Conservation (phyloP, 2,329 filamentous ascomycete genomes). For the Fusarium sp. region DNA sequence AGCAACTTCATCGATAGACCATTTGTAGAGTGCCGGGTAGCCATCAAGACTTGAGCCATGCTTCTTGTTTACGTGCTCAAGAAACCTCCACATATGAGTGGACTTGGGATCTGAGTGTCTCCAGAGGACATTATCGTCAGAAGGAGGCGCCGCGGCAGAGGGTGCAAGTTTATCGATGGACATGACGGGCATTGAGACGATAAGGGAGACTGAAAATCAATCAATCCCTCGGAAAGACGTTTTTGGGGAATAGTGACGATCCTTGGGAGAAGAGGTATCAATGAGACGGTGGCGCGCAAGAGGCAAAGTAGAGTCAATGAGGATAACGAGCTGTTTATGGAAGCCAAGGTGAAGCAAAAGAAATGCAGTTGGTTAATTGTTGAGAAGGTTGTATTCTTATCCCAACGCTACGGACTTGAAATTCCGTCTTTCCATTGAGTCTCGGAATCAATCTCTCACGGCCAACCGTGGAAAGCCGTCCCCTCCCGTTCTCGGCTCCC, state of each 20-base stretch:
- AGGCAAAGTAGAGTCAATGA: neutral
- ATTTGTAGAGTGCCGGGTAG: constrained; percentile 84
- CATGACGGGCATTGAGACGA: constrained; percentile 44
- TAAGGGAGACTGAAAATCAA: constrained; percentile 1
- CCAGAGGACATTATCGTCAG: constrained; percentile 71
- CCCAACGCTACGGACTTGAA: constrained; percentile 20
- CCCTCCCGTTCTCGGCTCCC: constrained; percentile 45
- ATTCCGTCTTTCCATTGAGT: constrained; percentile 32
- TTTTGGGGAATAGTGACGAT: constrained; percentile 24
- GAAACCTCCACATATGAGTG: constrained; percentile 80
- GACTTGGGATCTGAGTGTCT: constrained; percentile 74
- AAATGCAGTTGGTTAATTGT: constrained; percentile 7
- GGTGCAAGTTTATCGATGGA: constrained; percentile 44
- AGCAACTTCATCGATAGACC: constrained; percentile 83
- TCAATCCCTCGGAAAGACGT: constrained; percentile 9
- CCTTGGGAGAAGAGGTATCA: constrained; percentile 13
- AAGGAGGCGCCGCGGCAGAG: constrained; percentile 33
- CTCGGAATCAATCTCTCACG: constrained; percentile 31
- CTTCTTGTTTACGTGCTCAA: constrained; percentile 76
- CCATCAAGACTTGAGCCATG: constrained; percentile 71
- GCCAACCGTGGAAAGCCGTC: constrained; percentile 47
- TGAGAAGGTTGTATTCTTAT: constrained; percentile 29
- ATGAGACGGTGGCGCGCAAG: constrained; percentile 5
- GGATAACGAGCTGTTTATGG: constrained; percentile 7
- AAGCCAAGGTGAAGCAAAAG: constrained; percentile 9